phyloP scores from a whole-genome alignment of 441 rosid species.

The Brassica hybrid region DNA sequence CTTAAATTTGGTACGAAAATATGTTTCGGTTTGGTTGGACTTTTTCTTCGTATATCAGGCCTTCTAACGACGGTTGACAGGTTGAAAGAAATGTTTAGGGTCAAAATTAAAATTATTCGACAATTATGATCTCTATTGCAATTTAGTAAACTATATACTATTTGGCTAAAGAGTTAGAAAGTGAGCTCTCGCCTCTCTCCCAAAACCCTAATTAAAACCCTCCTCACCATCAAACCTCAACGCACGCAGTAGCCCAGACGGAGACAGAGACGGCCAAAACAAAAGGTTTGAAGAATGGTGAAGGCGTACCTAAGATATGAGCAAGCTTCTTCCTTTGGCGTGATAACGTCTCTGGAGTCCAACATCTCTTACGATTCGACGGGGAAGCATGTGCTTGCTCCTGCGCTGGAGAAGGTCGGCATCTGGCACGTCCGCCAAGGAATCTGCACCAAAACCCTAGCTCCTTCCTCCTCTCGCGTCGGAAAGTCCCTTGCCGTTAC shows the following conservation, averaged over 20 bases:
- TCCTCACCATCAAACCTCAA: not conserved
- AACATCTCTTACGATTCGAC: slow-evolving; percentile 76
- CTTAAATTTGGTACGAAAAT: too few species aligned
- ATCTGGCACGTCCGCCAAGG: slow-evolving; percentile 97
- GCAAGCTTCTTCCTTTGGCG: slow-evolving; percentile 81
- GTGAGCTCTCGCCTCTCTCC: not conserved
- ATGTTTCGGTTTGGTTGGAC: too few species aligned
- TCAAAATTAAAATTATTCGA: not conserved
- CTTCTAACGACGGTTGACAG: too few species aligned
- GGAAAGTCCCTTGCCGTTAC: slow-evolving; percentile 73
- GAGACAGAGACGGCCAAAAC: slow-evolving; percentile 8
- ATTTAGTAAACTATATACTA: slow-evolving; percentile 1
- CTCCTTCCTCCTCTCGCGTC: slow-evolving; percentile 65
- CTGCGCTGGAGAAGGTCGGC: slow-evolving; percentile 82
- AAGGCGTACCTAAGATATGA: slow-evolving; percentile 88
- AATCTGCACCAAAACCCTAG: slow-evolving; percentile 66
- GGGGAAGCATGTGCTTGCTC: slow-evolving; percentile 74
- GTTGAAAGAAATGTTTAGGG: not conserved
- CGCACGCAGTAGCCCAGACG: not conserved
- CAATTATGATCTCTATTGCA: not conserved
- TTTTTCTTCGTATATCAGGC: too few species aligned
- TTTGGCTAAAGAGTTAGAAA: not conserved
- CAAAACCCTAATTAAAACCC: slow-evolving; percentile 26
- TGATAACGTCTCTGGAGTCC: slow-evolving; percentile 72
- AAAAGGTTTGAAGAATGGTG: slow-evolving; percentile 56